These are phyloP conservation scores for Orbilia javanica DNA, from an alignment of 2,329 filamentous ascomycete genomes.

Conservation along the genomic window DNA sequence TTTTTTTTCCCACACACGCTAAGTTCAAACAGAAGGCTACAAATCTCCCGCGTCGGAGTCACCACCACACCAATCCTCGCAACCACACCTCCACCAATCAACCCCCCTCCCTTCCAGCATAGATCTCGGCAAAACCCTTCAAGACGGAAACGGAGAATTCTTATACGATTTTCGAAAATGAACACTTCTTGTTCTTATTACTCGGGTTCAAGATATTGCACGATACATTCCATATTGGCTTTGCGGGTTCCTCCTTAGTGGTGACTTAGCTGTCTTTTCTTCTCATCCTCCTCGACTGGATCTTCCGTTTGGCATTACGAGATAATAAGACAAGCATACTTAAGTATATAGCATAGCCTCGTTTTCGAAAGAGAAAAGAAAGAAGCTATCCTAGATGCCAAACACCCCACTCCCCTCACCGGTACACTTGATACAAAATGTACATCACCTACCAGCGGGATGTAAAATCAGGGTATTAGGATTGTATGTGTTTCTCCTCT, in stretches of 20 bases:
- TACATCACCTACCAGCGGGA: conserved; percentile 32
- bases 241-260: background rate
- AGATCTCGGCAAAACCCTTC: background rate
- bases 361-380: background rate
- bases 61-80: background rate
- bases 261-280: too few species aligned
- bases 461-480: conserved; percentile 46
- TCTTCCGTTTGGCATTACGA: too few species aligned
- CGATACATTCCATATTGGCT: too few species aligned
- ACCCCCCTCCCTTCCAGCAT: background rate
- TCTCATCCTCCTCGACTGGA: too few species aligned
- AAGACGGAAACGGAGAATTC: background rate
- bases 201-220: too few species aligned
- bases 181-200: background rate
- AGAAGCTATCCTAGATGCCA: conserved; percentile 38
- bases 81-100: background rate
- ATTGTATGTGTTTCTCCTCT: conserved; percentile 12
- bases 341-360: background rate
- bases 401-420: conserved; percentile 45
- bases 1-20: conserved; percentile 6
- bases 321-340: too few species aligned
- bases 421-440: conserved; percentile 49
- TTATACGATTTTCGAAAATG: background rate
- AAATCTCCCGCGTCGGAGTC: background rate
- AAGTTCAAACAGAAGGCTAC: background rate